phyloP scores from a whole-genome alignment of 768 basidiomycete genomes.

The Lyophyllum atratum region DNA sequence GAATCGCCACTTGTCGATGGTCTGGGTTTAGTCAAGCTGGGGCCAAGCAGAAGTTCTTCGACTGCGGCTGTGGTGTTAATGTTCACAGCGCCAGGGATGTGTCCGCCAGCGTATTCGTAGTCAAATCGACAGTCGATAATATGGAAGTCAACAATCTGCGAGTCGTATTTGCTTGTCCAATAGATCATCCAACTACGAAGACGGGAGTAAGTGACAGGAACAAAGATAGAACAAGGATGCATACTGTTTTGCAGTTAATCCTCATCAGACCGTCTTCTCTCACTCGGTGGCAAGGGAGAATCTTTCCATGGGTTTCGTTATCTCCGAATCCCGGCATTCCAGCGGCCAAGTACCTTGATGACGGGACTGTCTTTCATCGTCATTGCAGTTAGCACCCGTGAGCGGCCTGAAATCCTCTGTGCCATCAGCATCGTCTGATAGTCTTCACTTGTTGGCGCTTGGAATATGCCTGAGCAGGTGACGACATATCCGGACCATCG shows the following conservation, averaged over 20 bases:
- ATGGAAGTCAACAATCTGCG: constrained; percentile 66
- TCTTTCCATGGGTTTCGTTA: constrained; percentile 91
- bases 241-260: constrained; percentile 77
- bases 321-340: constrained; percentile 89
- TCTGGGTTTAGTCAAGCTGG: constrained; percentile 52
- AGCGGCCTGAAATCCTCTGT: constrained; percentile 79
- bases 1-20: constrained; percentile 76
- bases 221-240: constrained; percentile 26
- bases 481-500: constrained; percentile 71
- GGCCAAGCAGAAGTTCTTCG: constrained; percentile 78
- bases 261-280: constrained; percentile 96
- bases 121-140: constrained; percentile 97
- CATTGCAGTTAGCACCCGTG: constrained; percentile 63
- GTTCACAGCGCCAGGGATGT: constrained; percentile 90
- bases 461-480: constrained; percentile 80
- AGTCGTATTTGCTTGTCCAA: constrained; percentile 73
- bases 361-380: constrained; percentile 58
- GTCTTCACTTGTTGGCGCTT: constrained; percentile 78
- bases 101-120: constrained; percentile 94
- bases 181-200: constrained; percentile 68
- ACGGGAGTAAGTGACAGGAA: constrained; percentile 12
- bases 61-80: constrained; percentile 80
- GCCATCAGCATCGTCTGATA: constrained; percentile 76
- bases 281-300: constrained; percentile 91
- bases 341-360: constrained; percentile 52